phyloP scores from a whole-genome alignment of 148 eudicot genomes.

The Cornus florida region DNA sequence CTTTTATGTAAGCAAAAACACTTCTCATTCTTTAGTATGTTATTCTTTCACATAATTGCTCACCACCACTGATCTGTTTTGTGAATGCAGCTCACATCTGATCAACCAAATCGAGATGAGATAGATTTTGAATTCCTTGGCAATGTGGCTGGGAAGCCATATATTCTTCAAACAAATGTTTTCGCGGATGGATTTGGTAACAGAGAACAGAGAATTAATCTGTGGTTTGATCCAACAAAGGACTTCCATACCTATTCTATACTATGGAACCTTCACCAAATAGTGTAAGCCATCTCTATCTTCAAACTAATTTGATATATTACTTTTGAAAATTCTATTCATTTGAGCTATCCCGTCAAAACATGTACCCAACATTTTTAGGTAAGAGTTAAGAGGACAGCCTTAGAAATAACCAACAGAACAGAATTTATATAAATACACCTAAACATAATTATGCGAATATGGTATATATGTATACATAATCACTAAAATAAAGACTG shows the following conservation, averaged over 20 bases:
- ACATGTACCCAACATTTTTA: no score
- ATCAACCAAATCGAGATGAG: conserved; percentile 67
- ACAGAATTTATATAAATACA: no score
- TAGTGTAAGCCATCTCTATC: conserved; percentile 56
- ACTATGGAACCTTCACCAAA: conserved; percentile 75
- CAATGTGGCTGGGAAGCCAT: conserved; percentile 64
- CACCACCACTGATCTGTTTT: background rate
- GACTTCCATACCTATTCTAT: conserved; percentile 87
- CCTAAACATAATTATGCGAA: no score
- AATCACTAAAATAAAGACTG: no score
- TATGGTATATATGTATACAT: no score
- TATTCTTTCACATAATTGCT: background rate
- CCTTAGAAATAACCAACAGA: no score
- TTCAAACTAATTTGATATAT: background rate
- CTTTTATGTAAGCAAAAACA: conserved; percentile 54
- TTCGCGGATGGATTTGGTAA: conserved; percentile 64
- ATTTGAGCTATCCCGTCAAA: no score
- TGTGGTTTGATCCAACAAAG: conserved; percentile 88
- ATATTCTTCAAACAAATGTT: conserved; percentile 78
- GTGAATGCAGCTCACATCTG: conserved; percentile 61
- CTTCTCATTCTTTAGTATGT: background rate
- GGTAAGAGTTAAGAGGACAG: no score
- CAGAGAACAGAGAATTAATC: conserved; percentile 64
- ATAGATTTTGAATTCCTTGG: conserved; percentile 80
- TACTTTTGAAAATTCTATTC: no score